These are phyloP conservation scores for Collybia mongolica DNA, from an alignment of 768 basidiomycete genomes.

Conservation along the genomic window DNA sequence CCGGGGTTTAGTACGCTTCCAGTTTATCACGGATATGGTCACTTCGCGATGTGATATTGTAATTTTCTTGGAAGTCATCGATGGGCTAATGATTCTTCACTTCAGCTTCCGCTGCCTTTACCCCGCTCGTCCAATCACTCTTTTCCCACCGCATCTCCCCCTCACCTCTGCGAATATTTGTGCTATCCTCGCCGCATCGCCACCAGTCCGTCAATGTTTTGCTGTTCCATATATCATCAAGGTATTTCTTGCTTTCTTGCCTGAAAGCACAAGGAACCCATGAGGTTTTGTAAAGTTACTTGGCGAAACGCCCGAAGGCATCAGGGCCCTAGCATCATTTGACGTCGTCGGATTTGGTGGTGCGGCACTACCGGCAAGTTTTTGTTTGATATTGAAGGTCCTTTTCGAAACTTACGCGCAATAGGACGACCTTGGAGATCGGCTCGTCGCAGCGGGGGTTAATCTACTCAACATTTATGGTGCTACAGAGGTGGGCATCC, in stretches of 20 bases:
- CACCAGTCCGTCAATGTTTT: constrained; percentile 27
- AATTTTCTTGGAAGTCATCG: not conserved
- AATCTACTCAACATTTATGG: constrained; percentile 50
- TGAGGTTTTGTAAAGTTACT: constrained; percentile 29
- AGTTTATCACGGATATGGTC: constrained; percentile 41
- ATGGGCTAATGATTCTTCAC: not conserved
- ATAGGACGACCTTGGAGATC: constrained; percentile 47
- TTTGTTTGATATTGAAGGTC: too few species aligned
- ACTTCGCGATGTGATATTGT: constrained; percentile 25
- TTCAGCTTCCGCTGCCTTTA: constrained; percentile 44
- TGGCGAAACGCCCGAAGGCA: constrained; percentile 45
- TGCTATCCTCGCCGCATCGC: constrained; percentile 31
- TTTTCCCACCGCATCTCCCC: constrained; percentile 43
- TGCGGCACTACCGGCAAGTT: constrained; percentile 40
- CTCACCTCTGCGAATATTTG: constrained; percentile 46
- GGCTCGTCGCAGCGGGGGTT: constrained; percentile 46
- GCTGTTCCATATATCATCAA: constrained; percentile 38
- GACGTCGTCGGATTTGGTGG: constrained; percentile 53
- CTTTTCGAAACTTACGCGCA: not conserved
- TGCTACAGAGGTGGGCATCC: constrained; percentile 32
- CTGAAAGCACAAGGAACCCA: too few species aligned
- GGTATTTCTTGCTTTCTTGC: constrained; percentile 10
- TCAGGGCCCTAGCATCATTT: constrained; percentile 37
- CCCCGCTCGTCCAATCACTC: constrained; percentile 36
- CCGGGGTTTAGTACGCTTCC: constrained; percentile 43